Base-by-base conservation (phyloP, 768 basidiomycete species). In the Phanerodontia chrysosporium region DNA sequence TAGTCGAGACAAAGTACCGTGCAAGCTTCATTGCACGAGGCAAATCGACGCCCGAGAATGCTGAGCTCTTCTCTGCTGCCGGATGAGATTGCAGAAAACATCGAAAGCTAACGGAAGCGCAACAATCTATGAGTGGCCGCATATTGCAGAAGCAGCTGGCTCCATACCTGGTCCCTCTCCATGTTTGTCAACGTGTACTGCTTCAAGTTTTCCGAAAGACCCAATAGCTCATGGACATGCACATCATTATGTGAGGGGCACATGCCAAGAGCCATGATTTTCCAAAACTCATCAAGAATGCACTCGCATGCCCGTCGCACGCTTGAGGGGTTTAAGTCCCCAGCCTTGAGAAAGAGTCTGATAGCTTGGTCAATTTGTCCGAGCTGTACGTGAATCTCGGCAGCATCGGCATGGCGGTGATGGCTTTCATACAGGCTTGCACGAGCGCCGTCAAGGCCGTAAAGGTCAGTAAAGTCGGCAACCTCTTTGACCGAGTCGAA, bases 401-500 rank as follows among this genome's bases (percentile, higher is more conserved):
- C 85, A 0, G 86, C 85, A 42, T 86, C 81, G 0, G 62, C 51
- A 49, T 69, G 73, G 61, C 73, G 72, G 16, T 75, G 77, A 10
- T 74, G 71, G 2, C 68, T 69, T 30, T 76, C 74, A 13, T 84
- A 72, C 3, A 87, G 64, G 0, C 69, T 68, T 0, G 78, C 79
- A 14, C 74, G 79, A 8, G 80, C 78, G n/a, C 75, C 63, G 66
- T 84, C 81, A 16, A 87, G 70, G 51, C 78, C 78, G 45, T 77
- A 76, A 3, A 81, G 76, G 45, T 84, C 79, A 5, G 82, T 73
- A 59, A 83, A 88, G 45, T 80, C 77, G 6, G 4, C 39, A 28
- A 76, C 76, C 22, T 85, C 84, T 22, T 87, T 81, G 0, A 72
- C 65, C 1, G 76, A 73, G 0, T 69, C 59, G 58, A 89, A 89